A percentile compares a stretch with the other conserved stretches of the same genome.
Conservation (phyloP, 306 rosid genomes). For the Cicer judaicum region DNA sequence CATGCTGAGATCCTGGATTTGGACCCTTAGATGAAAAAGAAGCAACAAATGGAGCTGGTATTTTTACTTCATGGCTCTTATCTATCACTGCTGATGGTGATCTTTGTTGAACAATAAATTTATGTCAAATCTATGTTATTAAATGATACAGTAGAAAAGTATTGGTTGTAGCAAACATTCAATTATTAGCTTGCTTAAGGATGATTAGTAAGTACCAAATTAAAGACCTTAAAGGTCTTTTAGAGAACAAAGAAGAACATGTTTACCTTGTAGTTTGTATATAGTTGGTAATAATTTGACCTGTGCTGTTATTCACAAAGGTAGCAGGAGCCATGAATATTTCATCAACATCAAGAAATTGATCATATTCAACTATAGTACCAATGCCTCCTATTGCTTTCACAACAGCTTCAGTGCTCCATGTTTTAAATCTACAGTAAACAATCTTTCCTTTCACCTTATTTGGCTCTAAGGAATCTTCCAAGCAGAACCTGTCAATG, state of each 20-base stretch:
- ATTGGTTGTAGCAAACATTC: not conserved
- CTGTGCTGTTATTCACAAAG: slow-evolving; percentile 57
- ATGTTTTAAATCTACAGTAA: slow-evolving; percentile 50
- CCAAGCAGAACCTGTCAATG: slow-evolving; percentile 48
- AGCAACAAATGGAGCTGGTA: slow-evolving; percentile 73
- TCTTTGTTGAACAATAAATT: slow-evolving; percentile 51
- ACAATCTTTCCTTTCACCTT: slow-evolving; percentile 75
- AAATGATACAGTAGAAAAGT: slow-evolving; percentile 6
- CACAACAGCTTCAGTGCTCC: slow-evolving; percentile 73
- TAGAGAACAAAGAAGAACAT: slow-evolving; percentile 26
- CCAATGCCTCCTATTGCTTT: slow-evolving; percentile 76
- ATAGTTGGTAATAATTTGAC: slow-evolving; percentile 52
- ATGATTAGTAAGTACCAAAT: not conserved
- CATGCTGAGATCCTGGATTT: slow-evolving; percentile 57
- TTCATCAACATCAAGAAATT: slow-evolving; percentile 58
- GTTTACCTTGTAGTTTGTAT: slow-evolving; percentile 68
- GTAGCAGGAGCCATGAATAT: slow-evolving; percentile 83
- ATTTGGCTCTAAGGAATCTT: slow-evolving; percentile 60
- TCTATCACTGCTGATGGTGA: slow-evolving; percentile 72
- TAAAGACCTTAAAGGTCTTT: not conserved
- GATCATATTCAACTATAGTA: slow-evolving; percentile 55
- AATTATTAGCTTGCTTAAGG: slow-evolving; percentile 2
- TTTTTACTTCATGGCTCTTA: slow-evolving; percentile 54
- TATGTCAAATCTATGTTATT: not conserved
- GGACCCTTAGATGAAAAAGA: slow-evolving; percentile 94